Conservation (phyloP, 83 land plant genomes). For the Thuja plicata region DNA sequence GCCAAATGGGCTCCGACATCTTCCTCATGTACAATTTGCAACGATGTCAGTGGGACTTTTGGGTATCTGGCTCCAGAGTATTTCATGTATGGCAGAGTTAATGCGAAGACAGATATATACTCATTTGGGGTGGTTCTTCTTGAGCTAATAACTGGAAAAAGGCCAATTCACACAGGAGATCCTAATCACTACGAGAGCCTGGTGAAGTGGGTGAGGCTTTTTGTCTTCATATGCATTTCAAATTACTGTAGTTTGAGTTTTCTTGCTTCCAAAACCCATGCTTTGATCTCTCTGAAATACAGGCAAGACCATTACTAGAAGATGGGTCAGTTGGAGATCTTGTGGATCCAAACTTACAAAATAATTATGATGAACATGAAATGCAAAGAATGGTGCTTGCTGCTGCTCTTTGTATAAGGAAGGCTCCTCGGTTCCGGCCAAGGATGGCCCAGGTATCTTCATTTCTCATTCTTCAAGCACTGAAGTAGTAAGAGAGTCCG, state of each 20-base stretch:
- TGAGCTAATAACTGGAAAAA: conserved; percentile 81
- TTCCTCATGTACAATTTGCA: conserved; percentile 32
- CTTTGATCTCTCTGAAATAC: background rate
- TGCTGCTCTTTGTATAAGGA: conserved; percentile 69
- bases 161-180: conserved; percentile 53
- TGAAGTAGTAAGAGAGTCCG: background rate
- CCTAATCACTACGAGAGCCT: conserved; percentile 81
- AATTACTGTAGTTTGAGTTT: background rate
- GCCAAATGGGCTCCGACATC: conserved; percentile 66
- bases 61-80: conserved; percentile 96
- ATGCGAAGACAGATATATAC: conserved; percentile 87
- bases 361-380: conserved; percentile 38
- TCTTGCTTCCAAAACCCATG: background rate
- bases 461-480: background rate
- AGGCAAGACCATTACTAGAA: conserved; percentile 62
- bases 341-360: conserved; percentile 55
- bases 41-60: conserved; percentile 67
- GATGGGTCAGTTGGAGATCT: conserved; percentile 32
- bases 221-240: background rate
- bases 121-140: conserved; percentile 95
- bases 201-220: conserved; percentile 77
- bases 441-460: conserved; percentile 59
- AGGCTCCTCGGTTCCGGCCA: conserved; percentile 67
- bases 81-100: conserved; percentile 95
- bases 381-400: conserved; percentile 70